Evolutionary conservation across 371 early-diverging fungal genomes (phyloP).

Genomic region (Fennellomyces sp.): DNA sequence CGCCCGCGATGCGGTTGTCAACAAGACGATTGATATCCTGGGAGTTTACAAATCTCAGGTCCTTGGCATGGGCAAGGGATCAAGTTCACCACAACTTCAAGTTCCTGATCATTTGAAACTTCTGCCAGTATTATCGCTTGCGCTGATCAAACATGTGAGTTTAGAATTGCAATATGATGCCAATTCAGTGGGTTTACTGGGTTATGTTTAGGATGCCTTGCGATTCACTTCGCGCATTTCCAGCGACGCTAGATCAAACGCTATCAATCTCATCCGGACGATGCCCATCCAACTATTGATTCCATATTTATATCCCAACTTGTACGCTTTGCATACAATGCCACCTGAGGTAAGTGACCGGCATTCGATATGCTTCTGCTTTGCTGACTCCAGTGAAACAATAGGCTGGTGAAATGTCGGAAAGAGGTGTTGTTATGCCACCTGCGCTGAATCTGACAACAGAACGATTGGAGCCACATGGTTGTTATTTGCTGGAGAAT

Average conservation of each 20-base stretch:
- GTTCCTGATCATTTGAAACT: conserved; percentile 84
- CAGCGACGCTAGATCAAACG: conserved; percentile 67
- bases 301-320: conserved; percentile 71
- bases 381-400: too few species aligned
- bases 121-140: conserved; percentile 81
- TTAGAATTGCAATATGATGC: too few species aligned
- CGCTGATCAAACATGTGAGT: conserved; percentile 75
- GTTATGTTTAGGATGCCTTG: conserved; percentile 48
- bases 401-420: conserved; percentile 58
- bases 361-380: neutral
- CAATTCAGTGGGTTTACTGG: too few species aligned
- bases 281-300: conserved; percentile 80
- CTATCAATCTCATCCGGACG: conserved; percentile 73
- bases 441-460: conserved; percentile 79
- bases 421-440: conserved; percentile 69
- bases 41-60: conserved; percentile 85
- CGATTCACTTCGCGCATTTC: conserved; percentile 67
- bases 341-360: conserved; percentile 55
- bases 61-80: conserved; percentile 69
- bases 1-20: conserved; percentile 90
- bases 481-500: conserved; percentile 85
- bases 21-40: conserved; percentile 86
- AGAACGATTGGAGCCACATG: conserved; percentile 84
- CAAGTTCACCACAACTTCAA: conserved; percentile 75
- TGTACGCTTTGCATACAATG: conserved; percentile 87